Conservation (phyloP, 176 grass and related monocot genomes). For the Bromus sterilis region DNA sequence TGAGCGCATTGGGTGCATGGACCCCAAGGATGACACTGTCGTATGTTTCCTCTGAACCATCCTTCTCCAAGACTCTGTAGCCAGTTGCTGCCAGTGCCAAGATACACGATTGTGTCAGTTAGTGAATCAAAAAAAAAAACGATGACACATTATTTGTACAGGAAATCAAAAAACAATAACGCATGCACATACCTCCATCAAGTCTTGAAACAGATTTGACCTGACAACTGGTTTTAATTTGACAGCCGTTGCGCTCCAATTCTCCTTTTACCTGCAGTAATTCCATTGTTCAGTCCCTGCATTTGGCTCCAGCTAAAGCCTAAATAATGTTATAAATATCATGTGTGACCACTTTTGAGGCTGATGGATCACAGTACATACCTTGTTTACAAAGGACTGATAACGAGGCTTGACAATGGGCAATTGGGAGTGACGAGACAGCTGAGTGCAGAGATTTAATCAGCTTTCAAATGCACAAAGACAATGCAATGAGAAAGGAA, state of each 20-base stretch:
- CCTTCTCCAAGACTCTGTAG: not conserved
- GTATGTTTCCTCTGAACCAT: not conserved
- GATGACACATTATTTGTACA: not conserved
- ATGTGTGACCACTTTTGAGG: not conserved
- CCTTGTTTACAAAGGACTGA: not conserved
- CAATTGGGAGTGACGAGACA: not conserved
- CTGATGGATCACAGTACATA: not conserved
- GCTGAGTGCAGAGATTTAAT: not conserved
- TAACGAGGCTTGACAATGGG: not conserved
- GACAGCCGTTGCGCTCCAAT: not conserved
- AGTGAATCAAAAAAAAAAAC: not conserved
- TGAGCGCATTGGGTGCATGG: not conserved
- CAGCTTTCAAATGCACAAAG: not conserved
- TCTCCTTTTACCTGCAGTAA: not conserved
- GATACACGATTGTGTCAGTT: not conserved
- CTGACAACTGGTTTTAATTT: not conserved
- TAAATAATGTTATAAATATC: not conserved
- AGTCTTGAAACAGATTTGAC: not conserved
- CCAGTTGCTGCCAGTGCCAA: not conserved
- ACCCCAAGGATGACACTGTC: not conserved
- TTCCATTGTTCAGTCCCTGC: not conserved
- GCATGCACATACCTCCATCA: not conserved
- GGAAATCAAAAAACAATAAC: not conserved
- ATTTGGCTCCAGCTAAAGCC: not conserved
- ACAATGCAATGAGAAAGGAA: not conserved